phyloP scores from a whole-genome alignment of 108 stramenopile species.

The Skeletonema menzelii region DNA sequence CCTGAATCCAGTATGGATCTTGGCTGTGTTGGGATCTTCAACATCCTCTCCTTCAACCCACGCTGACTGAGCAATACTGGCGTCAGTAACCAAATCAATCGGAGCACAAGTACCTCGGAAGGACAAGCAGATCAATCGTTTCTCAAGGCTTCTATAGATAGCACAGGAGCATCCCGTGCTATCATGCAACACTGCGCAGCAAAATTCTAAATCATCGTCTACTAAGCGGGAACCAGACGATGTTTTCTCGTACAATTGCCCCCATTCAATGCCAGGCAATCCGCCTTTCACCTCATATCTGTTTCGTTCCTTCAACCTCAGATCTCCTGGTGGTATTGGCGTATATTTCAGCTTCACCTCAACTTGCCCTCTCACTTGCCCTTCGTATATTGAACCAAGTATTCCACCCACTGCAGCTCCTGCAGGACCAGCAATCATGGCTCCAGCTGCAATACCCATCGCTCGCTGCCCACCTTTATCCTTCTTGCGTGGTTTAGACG shows the following conservation, averaged over 20 bases:
- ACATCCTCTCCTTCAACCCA: conserved; percentile 84
- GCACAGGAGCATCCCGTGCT: conserved; percentile 74
- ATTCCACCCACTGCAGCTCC: conserved; percentile 85
- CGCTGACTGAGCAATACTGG: conserved; percentile 67
- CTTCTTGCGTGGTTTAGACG: conserved; percentile 76
- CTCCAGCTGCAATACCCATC: conserved; percentile 70
- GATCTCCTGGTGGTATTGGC: conserved; percentile 56
- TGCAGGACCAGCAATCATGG: conserved; percentile 74
- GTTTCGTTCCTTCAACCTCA: conserved; percentile 18
- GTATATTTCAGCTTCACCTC: conserved; percentile 61
- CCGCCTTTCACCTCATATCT: conserved; percentile 70
- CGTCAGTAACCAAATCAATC: conserved; percentile 82
- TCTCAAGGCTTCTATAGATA: conserved; percentile 70
- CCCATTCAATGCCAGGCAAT: conserved; percentile 81
- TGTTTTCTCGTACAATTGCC: conserved; percentile 53
- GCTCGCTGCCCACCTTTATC: conserved; percentile 77
- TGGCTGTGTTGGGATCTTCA: conserved; percentile 42
- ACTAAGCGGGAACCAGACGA: conserved; percentile 5
- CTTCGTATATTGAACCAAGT: conserved; percentile 74
- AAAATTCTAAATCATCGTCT: conserved; percentile 76
- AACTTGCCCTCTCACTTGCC: conserved; percentile 67
- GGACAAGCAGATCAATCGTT: conserved; percentile 64
- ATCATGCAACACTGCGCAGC: conserved; percentile 81
- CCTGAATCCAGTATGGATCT: conserved; percentile 81
- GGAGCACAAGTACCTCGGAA: conserved; percentile 85